Base-by-base conservation (phyloP, 306 rosid genomes). In the Fragaria iinumae region DNA sequence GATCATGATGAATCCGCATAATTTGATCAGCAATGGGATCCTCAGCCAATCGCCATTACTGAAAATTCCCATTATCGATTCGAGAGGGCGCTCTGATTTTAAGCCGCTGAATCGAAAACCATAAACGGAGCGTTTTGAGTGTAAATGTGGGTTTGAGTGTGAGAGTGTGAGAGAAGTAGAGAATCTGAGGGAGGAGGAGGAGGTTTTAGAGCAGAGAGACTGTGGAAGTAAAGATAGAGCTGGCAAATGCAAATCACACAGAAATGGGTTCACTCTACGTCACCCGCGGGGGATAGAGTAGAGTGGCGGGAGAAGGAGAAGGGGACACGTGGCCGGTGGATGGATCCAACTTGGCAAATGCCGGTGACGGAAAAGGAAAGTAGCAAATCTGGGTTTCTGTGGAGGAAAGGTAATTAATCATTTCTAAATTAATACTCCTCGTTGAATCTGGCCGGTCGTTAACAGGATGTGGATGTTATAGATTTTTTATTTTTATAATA, bases 1-100 rank as follows among this genome's bases (percentile, higher is more conserved):
- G 8, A 95, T 69, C 68, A 92, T 60, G 71, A 83, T 39, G 43
- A 88, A 82, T 39, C 80, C 87, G 0, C 77, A 82, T 86, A 90
- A 74, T 79, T 89, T 89, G 41, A 89, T 56, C 1, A 88, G 21
- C 12, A 80, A 20, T 0, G 87, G 67, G 32, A 76, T 36, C 59
- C 53, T 84, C 47, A 90, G 34, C 73, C 85, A 73, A 76, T 92
- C 90, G 57, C 77, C 84, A 73, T 66, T 80, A 59, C 59, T 70
- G 5, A 83, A 9, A 17, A 56, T 66, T 11, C 79, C 32, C 60
- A 84, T 86, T 93, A 85, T 88, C 1, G 36, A 32, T 32, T 32
- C 36, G 39, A 38, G 39, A 48, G 32, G 9, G 25, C n/a, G 32
- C 0, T 0, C 13, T 11, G 8, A 45, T 16, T 70, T 49, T 2